These are phyloP conservation scores for Phalaenopsis aphrodite DNA, from an alignment of 106 monocot genomes.

Conservation along the genomic window DNA sequence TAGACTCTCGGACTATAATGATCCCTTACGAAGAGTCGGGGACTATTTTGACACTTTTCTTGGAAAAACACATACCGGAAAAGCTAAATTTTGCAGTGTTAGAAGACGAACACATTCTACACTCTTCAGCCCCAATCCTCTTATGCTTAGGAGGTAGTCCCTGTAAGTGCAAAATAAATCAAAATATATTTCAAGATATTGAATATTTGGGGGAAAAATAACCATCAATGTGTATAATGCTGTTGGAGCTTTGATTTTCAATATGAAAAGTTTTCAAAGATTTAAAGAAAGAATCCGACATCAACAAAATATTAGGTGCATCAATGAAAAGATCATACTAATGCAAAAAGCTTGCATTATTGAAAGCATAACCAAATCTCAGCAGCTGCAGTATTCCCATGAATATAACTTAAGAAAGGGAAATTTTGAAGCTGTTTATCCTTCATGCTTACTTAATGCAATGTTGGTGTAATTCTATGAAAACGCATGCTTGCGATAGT, in stretches of 20 bases:
- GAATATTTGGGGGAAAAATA: neutral
- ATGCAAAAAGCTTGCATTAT: neutral
- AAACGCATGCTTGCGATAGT: neutral
- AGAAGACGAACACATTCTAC: conserved; percentile 95
- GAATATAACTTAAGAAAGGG: neutral
- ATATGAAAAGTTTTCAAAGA: neutral
- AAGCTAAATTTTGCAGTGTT: conserved; percentile 91
- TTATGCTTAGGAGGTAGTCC: conserved; percentile 84
- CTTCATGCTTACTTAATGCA: neutral
- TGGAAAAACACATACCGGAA: conserved; percentile 48
- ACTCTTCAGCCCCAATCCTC: conserved; percentile 91
- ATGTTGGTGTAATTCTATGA: neutral
- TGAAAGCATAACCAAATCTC: neutral
- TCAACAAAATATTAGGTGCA: neutral
- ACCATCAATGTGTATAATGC: neutral
- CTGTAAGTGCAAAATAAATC: conserved; percentile 34
- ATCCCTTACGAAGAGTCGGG: too few species aligned
- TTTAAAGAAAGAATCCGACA: too few species aligned
- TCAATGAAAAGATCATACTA: neutral
- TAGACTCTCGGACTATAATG: too few species aligned
- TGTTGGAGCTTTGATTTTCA: neutral
- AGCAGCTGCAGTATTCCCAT: neutral
- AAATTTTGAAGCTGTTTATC: neutral
- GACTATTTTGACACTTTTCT: too few species aligned
- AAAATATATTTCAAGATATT: neutral